Base-by-base conservation (phyloP, 2,329 filamentous ascomycete genomes). In the Fusarium pseudonygamai region DNA sequence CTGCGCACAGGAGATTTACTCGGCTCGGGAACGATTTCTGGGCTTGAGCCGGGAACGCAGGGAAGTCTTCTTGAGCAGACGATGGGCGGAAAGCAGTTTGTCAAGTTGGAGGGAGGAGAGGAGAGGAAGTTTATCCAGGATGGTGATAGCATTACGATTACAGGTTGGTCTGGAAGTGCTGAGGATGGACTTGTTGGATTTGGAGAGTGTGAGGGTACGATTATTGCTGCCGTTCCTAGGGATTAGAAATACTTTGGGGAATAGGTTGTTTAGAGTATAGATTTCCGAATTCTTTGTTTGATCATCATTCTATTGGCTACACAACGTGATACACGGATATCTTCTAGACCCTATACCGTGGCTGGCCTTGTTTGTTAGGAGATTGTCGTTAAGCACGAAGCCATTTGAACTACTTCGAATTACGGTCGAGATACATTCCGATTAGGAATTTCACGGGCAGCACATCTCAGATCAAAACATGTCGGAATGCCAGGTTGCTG, bases 31-130 rank as follows among this genome's bases (percentile, higher is more conserved):
- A 96, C 93, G 0, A 95, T 96, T 69, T 84, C 82, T 0, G 93
- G 93, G 14, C 87, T 89, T 22, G 85, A 90, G 65, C 46, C 82
- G 1, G 92, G 93, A 16, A 88, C 89, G 10, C 84, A 90, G 71
- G 93, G 93, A 9, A 92, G 92, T 79, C 81, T 96, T 55, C 81
- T 96, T 39, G 93, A 96, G 82, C 90, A 92, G 79, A 93, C 88
- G 1, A 85, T 90, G 73, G 90, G 89, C 47, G 93, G 93, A 2
- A 94, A 93, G 82, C 83, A 83, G 16, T 81, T 87, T 4, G 84
- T 95, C 26, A 85, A 87, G 76, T 81, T 95, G n/a, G 85, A 85
- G 1, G 88, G 88, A 24, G 92, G 91, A n/a, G 91, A 92, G 62
- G 67, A 71, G 10, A 47, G 75, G 0, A 77, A 73, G 58, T 77